Conservation (phyloP, 2,329 filamentous ascomycete genomes). For the Penicillium sp. region DNA sequence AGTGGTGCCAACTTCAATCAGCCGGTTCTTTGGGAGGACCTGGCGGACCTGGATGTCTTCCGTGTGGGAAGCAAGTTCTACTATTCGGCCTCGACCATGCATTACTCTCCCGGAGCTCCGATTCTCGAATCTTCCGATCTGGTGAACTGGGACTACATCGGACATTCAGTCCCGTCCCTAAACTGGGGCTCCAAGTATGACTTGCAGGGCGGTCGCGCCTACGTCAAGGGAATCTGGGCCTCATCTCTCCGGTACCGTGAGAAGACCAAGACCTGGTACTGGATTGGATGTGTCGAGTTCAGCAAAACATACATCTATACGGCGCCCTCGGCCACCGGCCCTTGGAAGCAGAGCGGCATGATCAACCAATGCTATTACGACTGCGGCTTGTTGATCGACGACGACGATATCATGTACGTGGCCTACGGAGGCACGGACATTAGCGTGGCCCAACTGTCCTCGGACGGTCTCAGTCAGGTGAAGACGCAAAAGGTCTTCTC, state of each 20-base stretch:
- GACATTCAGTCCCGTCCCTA: constrained; percentile 43
- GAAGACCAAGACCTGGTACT: constrained; percentile 49
- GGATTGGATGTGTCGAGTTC: constrained; percentile 52
- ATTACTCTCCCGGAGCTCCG: constrained; percentile 53
- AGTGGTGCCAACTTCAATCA: constrained; percentile 36
- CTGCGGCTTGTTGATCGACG: constrained; percentile 52
- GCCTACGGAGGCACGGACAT: constrained; percentile 49
- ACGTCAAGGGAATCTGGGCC: constrained; percentile 53
- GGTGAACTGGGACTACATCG: constrained; percentile 46
- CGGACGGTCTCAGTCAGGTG: constrained; percentile 44
- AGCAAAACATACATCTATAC: constrained; percentile 51
- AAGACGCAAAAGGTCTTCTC: constrained; percentile 43
- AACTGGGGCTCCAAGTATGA: constrained; percentile 47
- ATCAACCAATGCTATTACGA: constrained; percentile 52
- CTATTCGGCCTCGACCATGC: constrained; percentile 52
- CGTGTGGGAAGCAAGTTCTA: constrained; percentile 48
- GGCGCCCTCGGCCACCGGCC: constrained; percentile 36
- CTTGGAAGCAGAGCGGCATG: constrained; percentile 39
- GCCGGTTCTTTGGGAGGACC: constrained; percentile 52
- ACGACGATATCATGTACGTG: constrained; percentile 55
- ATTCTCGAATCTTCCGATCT: constrained; percentile 52
- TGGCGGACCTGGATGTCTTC: constrained; percentile 52
- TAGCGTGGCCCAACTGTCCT: constrained; percentile 47
- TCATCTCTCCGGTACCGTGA: constrained; percentile 49
- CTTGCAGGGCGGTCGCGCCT: constrained; percentile 41